phyloP scores from a whole-genome alignment of 108 stramenopile genomes.

The Epithemia pelagica region DNA sequence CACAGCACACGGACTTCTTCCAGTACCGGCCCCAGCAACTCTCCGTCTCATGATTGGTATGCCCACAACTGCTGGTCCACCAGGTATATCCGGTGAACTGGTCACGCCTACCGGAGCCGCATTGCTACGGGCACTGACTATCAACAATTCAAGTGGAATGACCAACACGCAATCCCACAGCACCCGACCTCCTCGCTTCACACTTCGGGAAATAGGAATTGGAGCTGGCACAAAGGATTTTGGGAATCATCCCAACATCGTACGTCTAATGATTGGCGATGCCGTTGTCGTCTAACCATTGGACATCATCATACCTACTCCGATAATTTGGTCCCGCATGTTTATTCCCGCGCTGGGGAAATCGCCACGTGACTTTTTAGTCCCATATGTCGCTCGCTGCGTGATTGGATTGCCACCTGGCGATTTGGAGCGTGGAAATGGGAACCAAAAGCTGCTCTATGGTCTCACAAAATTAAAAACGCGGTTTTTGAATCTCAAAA shows the following conservation, averaged over 20 bases:
- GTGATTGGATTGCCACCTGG: too few relatives aligned
- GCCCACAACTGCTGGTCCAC: slow-evolving; percentile 81
- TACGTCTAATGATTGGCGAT: slow-evolving; percentile 80
- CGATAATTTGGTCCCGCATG: too few relatives aligned
- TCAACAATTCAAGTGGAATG: neutral
- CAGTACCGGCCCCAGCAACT: slow-evolving; percentile 92
- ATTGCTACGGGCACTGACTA: slow-evolving; percentile 64
- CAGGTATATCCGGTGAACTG: slow-evolving; percentile 71
- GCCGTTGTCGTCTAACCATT: slow-evolving; percentile 9
- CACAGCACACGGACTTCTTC: slow-evolving; percentile 87
- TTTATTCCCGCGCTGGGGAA: neutral
- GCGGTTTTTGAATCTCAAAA: neutral
- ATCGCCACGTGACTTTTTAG: slow-evolving; percentile 3
- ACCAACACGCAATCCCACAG: slow-evolving; percentile 7
- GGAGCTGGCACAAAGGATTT: slow-evolving; percentile 94
- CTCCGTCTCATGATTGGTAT: slow-evolving; percentile 79
- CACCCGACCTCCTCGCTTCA: slow-evolving; percentile 65
- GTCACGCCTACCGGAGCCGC: slow-evolving; percentile 92
- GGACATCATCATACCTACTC: too few relatives aligned
- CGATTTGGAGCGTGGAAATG: too few relatives aligned
- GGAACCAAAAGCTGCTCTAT: too few relatives aligned
- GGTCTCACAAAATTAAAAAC: slow-evolving; percentile 10
- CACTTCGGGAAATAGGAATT: slow-evolving; percentile 56
- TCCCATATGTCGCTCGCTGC: too few relatives aligned
- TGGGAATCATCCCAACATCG: slow-evolving; percentile 81